Evolutionary conservation across 768 basidiomycete genomes (phyloP), one percentile per base, ranked within the genome.

Genomic region (Mycena chlorophos): DNA sequence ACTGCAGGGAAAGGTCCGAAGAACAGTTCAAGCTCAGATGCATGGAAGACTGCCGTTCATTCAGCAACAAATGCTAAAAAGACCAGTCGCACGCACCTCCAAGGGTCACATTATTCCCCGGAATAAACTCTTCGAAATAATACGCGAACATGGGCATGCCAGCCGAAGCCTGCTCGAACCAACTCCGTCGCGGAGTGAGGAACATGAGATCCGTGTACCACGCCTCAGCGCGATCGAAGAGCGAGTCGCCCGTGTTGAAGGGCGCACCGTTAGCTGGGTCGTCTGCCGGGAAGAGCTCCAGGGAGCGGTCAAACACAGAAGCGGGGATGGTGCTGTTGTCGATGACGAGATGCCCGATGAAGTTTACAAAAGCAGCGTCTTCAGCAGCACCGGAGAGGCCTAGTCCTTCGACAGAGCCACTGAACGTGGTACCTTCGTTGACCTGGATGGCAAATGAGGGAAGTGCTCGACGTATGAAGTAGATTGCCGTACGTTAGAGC

Each of bases 131-230:
- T n/a, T n/a, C n/a, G n/a, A n/a, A n/a, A n/a, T n/a, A n/a, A n/a
- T n/a, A n/a, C n/a, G n/a, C n/a, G 66, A 77, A 86, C 61, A 79
- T 74, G 0, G 77, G 75, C 58, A 82, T 81, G 23, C 72, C 57
- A 0, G 71, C 57, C 2, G 83, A 74, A 0, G 76, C 83, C 39
- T 77, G 71, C 22, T 78, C 69, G 54, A 82, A 79, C 51, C 84
- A 80, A 40, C 78, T 68, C 34, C 83, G 69, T 27, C 83, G 63
- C 0, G 81, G 74, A 0, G 77, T 72, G 28, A 85, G 68, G 64
- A 75, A 86, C 80, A 84, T 84, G 50, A 74, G 69, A 56, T 81
- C 82, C 1, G 80, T 80, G 58, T 85, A 86, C 79, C 80, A 86
- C 0, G 83, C 72, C 42, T 68, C 78, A 0, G 74, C 78, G 42